phyloP scores from a whole-genome alignment of 2,329 filamentous ascomycete genomes.

The Colletotrichum magnum region DNA sequence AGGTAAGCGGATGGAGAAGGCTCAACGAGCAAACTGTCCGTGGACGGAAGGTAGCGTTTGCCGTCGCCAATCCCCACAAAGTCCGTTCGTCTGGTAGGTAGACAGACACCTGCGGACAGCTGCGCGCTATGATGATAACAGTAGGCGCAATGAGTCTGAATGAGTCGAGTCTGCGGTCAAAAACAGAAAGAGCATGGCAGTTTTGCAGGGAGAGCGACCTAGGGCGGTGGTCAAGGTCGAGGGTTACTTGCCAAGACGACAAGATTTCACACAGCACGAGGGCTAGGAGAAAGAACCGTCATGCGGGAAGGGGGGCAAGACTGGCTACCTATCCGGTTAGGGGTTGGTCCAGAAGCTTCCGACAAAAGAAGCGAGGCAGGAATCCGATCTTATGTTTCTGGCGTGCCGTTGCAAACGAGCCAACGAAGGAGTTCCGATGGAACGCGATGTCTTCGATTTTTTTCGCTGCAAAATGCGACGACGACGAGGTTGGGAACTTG shows the following conservation, averaged over 20 bases:
- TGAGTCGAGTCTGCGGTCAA: constrained; percentile 10
- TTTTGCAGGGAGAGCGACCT: constrained; percentile 21
- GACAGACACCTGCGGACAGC: background rate
- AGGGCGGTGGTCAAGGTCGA: constrained; percentile 26
- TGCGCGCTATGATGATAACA: constrained; percentile 24
- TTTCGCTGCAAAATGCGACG: constrained; percentile 19
- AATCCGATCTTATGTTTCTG: constrained; percentile 2
- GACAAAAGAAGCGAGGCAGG: constrained; percentile 1
- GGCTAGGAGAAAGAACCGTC: constrained; percentile 29
- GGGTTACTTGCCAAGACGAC: constrained; percentile 25
- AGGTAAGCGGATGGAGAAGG: constrained; percentile 4
- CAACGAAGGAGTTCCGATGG: constrained; percentile 1
- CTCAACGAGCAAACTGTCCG: background rate
- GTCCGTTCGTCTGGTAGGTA: background rate
- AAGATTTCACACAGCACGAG: constrained; percentile 37
- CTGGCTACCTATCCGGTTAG: constrained; percentile 24
- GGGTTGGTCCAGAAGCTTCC: constrained; percentile 5
- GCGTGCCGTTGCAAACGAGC: constrained; percentile 9
- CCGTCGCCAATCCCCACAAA: constrained; percentile 4
- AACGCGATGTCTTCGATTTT: constrained; percentile 17
- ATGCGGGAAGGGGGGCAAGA: constrained; percentile 16
- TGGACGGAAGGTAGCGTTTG: background rate
- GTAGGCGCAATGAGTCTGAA: constrained; percentile 1
- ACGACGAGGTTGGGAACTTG: constrained; percentile 10
- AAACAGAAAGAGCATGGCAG: constrained; percentile 33